phyloP scores from a whole-genome alignment of 1,284 basidiomycete species.

The Leccinum fuscescens region DNA sequence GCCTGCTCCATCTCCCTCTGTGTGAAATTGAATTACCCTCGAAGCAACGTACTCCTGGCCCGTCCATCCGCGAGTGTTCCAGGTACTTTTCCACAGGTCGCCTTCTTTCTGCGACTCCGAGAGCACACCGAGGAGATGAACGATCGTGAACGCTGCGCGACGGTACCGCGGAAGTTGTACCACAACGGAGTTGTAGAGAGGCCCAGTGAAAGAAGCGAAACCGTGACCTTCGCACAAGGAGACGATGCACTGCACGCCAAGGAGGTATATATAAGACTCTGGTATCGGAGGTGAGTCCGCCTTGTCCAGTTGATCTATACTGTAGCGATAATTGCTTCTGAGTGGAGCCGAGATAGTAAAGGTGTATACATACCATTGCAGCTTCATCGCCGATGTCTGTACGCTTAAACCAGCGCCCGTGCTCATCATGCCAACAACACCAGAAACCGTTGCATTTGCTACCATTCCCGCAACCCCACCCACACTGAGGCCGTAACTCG shows the following conservation, averaged over 20 bases:
- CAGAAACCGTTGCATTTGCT: slow-evolving; percentile 74
- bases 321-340: slow-evolving; percentile 32
- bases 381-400: slow-evolving; percentile 75
- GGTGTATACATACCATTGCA: slow-evolving; percentile 66
- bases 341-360: neutral
- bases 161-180: slow-evolving; percentile 56
- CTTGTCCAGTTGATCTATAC: slow-evolving; percentile 96
- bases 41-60: too few species aligned
- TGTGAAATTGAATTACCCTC: too few species aligned
- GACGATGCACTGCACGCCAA: slow-evolving; percentile 86
- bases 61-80: too few species aligned
- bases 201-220: slow-evolving; percentile 71
- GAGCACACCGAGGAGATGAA: too few species aligned
- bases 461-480: slow-evolving; percentile 82
- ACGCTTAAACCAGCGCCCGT: slow-evolving; percentile 66
- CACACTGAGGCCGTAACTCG: slow-evolving; percentile 54
- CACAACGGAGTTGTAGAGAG: slow-evolving; percentile 66
- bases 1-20: too few species aligned
- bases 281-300: slow-evolving; percentile 91
- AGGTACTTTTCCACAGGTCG: too few species aligned
- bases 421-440: slow-evolving; percentile 71
- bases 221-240: slow-evolving; percentile 76
- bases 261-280: slow-evolving; percentile 89
- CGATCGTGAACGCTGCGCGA: too few species aligned
- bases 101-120: too few species aligned